Evolutionary conservation across 192 early-diverging fungal species (phyloP).

Genomic region (Coemansia sp.): DNA sequence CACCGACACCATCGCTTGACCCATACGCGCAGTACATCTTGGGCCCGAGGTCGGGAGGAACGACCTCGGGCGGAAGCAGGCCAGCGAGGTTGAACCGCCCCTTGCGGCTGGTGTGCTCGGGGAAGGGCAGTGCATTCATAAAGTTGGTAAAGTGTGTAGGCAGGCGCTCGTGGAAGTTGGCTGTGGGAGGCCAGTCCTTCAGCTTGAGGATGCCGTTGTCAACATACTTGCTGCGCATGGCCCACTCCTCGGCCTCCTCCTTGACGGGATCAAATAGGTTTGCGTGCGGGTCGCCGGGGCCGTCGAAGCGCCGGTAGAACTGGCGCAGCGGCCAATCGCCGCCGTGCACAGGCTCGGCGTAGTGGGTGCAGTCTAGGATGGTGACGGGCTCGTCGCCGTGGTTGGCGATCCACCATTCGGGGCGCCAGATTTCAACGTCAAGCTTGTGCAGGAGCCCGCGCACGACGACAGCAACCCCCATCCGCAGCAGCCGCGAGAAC

Average conservation of each 20-base stretch:
- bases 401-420: conserved; percentile 28
- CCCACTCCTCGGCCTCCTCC: conserved; percentile 12
- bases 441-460: conserved; percentile 15
- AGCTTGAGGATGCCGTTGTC: conserved; percentile 42
- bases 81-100: conserved; percentile 60
- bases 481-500: conserved; percentile 37
- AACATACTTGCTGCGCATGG: conserved; percentile 10
- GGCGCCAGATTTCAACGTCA: conserved; percentile 20
- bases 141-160: conserved; percentile 56
- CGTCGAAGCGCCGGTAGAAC: conserved; percentile 55
- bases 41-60: conserved; percentile 69
- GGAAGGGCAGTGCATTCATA: conserved; percentile 55
- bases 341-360: background rate
- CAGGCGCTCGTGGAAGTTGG: conserved; percentile 53
- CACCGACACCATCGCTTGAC: conserved; percentile 50
- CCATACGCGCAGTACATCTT: conserved; percentile 76
- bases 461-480: conserved; percentile 28
- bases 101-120: conserved; percentile 52
- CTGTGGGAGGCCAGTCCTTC: conserved; percentile 66
- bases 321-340: conserved; percentile 33
- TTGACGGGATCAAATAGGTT: conserved; percentile 4
- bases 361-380: conserved; percentile 54
- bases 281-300: conserved; percentile 14
- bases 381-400: conserved; percentile 44
- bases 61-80: conserved; percentile 50